Evolutionary conservation across 495 filamentous ascomycete species (phyloP), one percentile per base, ranked within the genome.

Genomic region (Aspergillus leporis): DNA sequence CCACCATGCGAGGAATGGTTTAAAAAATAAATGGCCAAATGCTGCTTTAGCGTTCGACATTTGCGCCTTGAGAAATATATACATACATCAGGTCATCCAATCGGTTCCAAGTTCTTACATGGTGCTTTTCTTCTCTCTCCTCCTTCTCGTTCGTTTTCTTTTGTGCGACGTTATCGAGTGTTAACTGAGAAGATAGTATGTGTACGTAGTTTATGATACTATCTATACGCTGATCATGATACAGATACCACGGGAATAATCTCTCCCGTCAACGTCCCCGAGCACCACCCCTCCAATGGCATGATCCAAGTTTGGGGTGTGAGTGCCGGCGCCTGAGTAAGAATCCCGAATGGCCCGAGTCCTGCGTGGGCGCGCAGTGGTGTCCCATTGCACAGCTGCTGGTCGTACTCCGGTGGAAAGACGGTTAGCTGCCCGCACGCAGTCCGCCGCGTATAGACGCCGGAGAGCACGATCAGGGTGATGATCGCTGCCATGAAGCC

Each of bases 261-360:
- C 3, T 51, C 49, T 2, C 49, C 49, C 5, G 49, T 51, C 49
- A 51, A 7, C 4, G 22, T 51, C 28, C 49, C 49, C 23, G 49
- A 51, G 25, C 49, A 51, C 49, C 49, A 51, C 3, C 49, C 49
- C 5, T 51, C 28, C n/a, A 51, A 34, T 6, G 49, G 49, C 10
- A 34, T 5, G 22, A 51, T 19, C 49, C 49, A 51, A 7, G 49
- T 51, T 7, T 19, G 3, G 22, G 49, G 49, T 2, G 6, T 31
- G n/a, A 51, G 22, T 7, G 8, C 28, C 10, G 49, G 28, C 14
- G 22, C 13, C 8, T n/a, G 23, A 31, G n/a, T 51, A 8, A 51
- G 5, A n/a, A 51, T 14, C 8, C 23, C 49, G 12, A 51, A 31
- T 23, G 49, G 49, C 28, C 49, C 49, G 4, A 19, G 22, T 8